Evolutionary conservation across 1,284 basidiomycete genomes (phyloP), one percentile per base, ranked within the genome.

Genomic region (Jaminaea rosea): DNA sequence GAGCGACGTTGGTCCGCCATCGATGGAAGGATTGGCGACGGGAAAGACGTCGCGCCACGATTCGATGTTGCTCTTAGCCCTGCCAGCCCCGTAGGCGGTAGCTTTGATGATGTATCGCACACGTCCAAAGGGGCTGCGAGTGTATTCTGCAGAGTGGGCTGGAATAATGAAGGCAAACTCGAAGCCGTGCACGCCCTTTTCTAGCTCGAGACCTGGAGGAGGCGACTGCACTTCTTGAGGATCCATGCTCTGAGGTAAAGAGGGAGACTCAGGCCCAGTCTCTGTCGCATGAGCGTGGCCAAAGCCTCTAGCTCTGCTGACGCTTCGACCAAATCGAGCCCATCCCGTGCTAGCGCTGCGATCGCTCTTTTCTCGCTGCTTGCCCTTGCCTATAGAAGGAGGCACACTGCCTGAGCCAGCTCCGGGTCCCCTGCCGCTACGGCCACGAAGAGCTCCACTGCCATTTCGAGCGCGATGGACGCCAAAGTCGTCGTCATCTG

Each of bases 161-260:
- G 68, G 68, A 15, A 73, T 58, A 49, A 72, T 73, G 34, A 73
- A 73, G 9, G 71, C 69, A 44, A 72, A 73, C 29, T 73, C 71
- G 31, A 73, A 73, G n/a, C 68, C 68, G 46, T 73, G 71, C 2
- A 73, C 68, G n/a, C 71, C 71, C 32, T 70, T 72, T 17, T 56
- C 58, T 26, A 73, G 56, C 27, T 66, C 64, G 1, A 73, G 45
- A 1, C 71, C 71, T n/a, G 62, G 55, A 17, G 15, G 15, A 31
- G 29, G 29, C 29, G 29, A 31, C 29, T 36, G 34, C 34, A 10
- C n/a, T 2, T 42, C 39, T 42, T 23, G 13, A 42, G 13, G 39
- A n/a, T n/a, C n/a, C n/a, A n/a, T n/a, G n/a, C n/a, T n/a, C n/a
- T n/a, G n/a, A n/a, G n/a, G n/a, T n/a, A n/a, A n/a, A n/a, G n/a